Percentiles rank a stretch among this genome's conserved stretches.
phyloP scores from a whole-genome alignment of 2,329 filamentous ascomycete species.

The Phoma sp. region DNA sequence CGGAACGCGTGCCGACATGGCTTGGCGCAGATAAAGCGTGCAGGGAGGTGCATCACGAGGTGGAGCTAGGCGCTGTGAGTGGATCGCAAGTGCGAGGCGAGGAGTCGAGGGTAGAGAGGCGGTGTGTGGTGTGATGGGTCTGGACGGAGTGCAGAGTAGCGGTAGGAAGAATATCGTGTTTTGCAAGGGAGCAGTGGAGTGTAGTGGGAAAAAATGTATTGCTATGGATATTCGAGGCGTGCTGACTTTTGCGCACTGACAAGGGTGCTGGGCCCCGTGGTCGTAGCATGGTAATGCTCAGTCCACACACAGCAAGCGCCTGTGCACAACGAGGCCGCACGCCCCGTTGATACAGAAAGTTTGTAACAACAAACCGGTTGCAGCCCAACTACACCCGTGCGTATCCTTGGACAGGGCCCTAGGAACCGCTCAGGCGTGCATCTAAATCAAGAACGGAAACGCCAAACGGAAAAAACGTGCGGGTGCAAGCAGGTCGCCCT shows the following conservation, averaged over 20 bases:
- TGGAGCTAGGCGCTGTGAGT: slow-evolving; percentile 5
- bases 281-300: slow-evolving; percentile 10
- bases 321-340: slow-evolving; percentile 11
- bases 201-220: slow-evolving; percentile 7
- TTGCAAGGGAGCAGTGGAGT: slow-evolving; percentile 9
- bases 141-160: neutral
- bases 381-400: slow-evolving; percentile 26
- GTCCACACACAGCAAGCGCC: neutral
- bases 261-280: slow-evolving; percentile 9
- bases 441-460: slow-evolving; percentile 19
- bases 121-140: slow-evolving; percentile 6
- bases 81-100: slow-evolving; percentile 12
- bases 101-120: slow-evolving; percentile 9
- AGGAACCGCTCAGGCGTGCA: slow-evolving; percentile 17
- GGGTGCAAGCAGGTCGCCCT: slow-evolving; percentile 24
- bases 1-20: slow-evolving; percentile 16
- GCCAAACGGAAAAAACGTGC: neutral
- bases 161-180: slow-evolving; percentile 1
- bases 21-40: slow-evolving; percentile 19
- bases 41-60: slow-evolving; percentile 6
- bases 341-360: slow-evolving; percentile 9
- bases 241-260: slow-evolving; percentile 2
- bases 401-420: slow-evolving; percentile 16
- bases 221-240: slow-evolving; percentile 10
- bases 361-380: slow-evolving; percentile 16